Evolutionary conservation across 768 basidiomycete genomes (phyloP).

Genomic region (Pleurotus salmoneostramineus): DNA sequence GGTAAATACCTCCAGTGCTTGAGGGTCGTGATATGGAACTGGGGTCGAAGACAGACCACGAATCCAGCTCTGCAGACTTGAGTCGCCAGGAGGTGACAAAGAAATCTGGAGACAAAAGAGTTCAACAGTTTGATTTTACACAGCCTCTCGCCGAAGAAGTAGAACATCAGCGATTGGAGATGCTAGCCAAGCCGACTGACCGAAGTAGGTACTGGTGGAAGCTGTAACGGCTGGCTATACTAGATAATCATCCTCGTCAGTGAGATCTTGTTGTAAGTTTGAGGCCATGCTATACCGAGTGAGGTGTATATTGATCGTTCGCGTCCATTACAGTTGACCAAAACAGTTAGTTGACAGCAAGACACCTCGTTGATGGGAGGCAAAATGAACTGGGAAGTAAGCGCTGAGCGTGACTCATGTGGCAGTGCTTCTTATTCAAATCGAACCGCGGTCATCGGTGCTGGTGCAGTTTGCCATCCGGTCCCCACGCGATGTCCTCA

Average conservation of each 20-base stretch:
- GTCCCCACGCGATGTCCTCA: no score
- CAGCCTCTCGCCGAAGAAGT: no score
- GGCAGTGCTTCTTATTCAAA: neutral
- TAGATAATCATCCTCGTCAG: neutral
- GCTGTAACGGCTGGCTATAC: neutral
- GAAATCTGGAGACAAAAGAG: neutral
- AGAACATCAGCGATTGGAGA: neutral
- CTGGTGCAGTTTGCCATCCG: no score
- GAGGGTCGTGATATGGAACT: neutral
- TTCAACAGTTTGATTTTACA: neutral
- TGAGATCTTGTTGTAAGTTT: no score
- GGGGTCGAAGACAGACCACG: neutral
- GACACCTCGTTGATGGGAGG: no score
- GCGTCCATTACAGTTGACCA: neutral
- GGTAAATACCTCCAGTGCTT: constrained; percentile 2
- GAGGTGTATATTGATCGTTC: neutral
- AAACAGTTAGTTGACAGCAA: neutral
- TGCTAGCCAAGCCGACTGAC: neutral
- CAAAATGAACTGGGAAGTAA: neutral
- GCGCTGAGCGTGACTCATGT: neutral
- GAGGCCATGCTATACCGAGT: neutral
- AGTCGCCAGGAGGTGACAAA: neutral
- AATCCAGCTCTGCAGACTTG: neutral
- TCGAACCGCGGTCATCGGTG: neutral
- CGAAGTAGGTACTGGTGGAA: neutral